phyloP scores from a whole-genome alignment of 2,329 filamentous ascomycete genomes.

The Botrytis tulipae region DNA sequence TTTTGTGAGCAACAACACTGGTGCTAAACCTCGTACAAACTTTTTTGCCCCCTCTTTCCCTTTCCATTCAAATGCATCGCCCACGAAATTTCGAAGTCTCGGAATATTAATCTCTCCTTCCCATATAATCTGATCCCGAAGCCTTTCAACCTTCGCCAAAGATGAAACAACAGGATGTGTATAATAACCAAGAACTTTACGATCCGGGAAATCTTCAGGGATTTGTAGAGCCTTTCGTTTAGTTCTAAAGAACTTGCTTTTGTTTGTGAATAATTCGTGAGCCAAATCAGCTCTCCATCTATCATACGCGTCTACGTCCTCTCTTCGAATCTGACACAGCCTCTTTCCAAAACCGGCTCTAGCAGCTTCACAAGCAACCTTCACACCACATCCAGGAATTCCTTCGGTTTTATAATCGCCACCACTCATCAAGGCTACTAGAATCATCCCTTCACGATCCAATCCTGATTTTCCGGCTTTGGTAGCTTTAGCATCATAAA shows the following conservation, averaged over 20 bases:
- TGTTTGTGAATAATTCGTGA: constrained; percentile 79
- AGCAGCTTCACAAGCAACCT: constrained; percentile 85
- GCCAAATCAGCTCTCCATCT: constrained; percentile 71
- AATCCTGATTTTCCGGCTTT: constrained; percentile 54
- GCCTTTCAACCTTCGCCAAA: constrained; percentile 51
- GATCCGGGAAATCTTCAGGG: constrained; percentile 77
- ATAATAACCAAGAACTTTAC: constrained; percentile 80
- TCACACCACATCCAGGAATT: constrained; percentile 82
- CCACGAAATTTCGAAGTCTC: constrained; percentile 70
- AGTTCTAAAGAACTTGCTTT: constrained; percentile 74
- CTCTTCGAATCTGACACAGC: constrained; percentile 63
- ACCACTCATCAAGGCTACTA: constrained; percentile 91
- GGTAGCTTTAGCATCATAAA: constrained; percentile 67
- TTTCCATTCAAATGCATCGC: constrained; percentile 83
- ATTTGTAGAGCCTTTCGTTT: constrained; percentile 73
- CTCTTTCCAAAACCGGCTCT: constrained; percentile 80
- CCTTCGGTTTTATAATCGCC: constrained; percentile 92
- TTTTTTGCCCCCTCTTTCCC: constrained; percentile 77
- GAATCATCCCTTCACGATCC: constrained; percentile 84
- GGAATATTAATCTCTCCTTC: constrained; percentile 61
- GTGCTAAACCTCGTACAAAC: constrained; percentile 76
- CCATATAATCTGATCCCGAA: constrained; percentile 58
- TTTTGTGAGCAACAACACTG: constrained; percentile 67
- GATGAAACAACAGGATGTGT: constrained; percentile 81
- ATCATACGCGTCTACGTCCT: constrained; percentile 57